Conservation (phyloP, 805 yeast genomes). For the Kuraishia molischiana region DNA sequence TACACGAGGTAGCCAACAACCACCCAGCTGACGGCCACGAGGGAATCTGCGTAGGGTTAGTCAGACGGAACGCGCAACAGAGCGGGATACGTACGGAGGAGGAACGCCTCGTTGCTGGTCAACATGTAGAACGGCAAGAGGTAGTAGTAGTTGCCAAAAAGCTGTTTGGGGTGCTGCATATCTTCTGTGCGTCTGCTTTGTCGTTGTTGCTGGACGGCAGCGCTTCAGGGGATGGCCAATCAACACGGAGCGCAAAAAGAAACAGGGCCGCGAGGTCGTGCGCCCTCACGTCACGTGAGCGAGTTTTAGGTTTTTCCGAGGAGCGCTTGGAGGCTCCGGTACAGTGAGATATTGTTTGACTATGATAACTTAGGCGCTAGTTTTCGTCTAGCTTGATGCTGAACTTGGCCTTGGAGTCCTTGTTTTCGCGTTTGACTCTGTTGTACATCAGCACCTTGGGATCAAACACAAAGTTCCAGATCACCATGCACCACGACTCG, state of each 20-base stretch:
- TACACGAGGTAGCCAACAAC: conserved; percentile 5
- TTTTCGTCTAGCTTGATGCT: conserved; percentile 22
- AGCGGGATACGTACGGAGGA: conserved; percentile 15
- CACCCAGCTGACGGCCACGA: conserved; percentile 3
- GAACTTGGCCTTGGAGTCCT: conserved; percentile 22
- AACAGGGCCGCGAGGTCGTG: too few species aligned
- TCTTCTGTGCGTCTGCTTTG: too few species aligned
- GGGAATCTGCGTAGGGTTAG: neutral
- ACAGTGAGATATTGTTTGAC: too few species aligned
- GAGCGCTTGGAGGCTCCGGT: too few species aligned
- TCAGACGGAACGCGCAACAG: conserved; percentile 1
- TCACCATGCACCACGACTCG: conserved; percentile 68
- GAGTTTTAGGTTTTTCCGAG: too few species aligned
- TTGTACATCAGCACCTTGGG: conserved; percentile 66
- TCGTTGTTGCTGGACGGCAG: too few species aligned
- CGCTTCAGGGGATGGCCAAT: too few species aligned
- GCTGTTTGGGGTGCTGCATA: neutral
- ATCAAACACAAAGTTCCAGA: conserved; percentile 60
- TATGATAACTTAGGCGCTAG: too few species aligned
- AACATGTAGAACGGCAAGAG: conserved; percentile 40
- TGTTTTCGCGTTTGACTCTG: conserved; percentile 60
- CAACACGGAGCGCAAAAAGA: too few species aligned
- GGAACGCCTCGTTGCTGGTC: conserved; percentile 30
- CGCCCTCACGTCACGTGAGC: too few species aligned
- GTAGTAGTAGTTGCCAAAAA: conserved; percentile 22